These are phyloP conservation scores for Malus sieversii DNA, from an alignment of 306 rosid genomes.

Conservation along the genomic window DNA sequence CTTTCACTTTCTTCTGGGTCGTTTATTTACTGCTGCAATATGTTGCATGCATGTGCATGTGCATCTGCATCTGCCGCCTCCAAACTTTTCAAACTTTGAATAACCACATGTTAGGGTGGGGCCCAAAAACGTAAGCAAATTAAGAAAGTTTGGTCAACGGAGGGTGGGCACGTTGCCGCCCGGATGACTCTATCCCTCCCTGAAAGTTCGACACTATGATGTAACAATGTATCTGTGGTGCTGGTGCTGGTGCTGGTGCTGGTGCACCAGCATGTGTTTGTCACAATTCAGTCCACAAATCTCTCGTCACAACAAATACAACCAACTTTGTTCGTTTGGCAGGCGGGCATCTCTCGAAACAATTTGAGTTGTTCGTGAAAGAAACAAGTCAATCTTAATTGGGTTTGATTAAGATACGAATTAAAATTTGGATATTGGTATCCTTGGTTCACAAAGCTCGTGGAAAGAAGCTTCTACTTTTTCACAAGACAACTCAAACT, in stretches of 20 bases:
- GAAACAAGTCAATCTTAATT: too few relatives aligned
- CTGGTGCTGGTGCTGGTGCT: neutral
- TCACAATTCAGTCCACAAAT: neutral
- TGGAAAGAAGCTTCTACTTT: neutral
- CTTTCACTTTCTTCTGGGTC: neutral
- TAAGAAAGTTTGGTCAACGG: neutral
- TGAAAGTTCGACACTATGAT: neutral
- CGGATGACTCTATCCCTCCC: neutral
- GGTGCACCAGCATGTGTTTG: neutral
- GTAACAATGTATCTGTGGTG: neutral
- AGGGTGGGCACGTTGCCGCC: constrained; percentile 5
- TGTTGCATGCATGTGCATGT: neutral
- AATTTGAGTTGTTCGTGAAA: too few relatives aligned
- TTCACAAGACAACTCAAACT: neutral
- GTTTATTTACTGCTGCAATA: neutral
- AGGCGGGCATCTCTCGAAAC: too few relatives aligned
- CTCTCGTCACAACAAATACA: neutral
- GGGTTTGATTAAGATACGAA: neutral
- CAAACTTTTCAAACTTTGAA: neutral
- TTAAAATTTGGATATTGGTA: neutral
- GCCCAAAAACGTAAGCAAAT: neutral
- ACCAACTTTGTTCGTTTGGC: too few relatives aligned
- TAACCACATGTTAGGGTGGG: neutral
- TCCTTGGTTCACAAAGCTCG: neutral
- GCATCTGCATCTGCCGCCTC: neutral